Conservation (phyloP, 2,329 filamentous ascomycete genomes). For the Dactylellina parvicollis region DNA sequence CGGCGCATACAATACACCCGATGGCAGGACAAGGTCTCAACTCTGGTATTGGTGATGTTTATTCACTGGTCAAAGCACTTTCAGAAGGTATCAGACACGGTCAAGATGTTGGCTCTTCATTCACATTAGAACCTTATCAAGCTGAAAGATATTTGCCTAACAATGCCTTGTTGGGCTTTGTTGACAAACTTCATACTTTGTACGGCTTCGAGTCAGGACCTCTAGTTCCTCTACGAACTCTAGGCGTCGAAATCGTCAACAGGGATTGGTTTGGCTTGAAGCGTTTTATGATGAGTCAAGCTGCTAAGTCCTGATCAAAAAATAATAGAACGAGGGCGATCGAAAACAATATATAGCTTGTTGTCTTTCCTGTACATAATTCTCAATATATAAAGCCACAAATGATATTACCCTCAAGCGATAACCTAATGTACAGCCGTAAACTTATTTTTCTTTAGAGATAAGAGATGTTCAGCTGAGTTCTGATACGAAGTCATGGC, state of each 20-base stretch:
- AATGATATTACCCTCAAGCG: slow-evolving; percentile 37
- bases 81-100: slow-evolving; percentile 81
- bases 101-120: slow-evolving; percentile 77
- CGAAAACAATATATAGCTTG: background rate
- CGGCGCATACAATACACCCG: slow-evolving; percentile 93
- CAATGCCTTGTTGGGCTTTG: slow-evolving; percentile 78
- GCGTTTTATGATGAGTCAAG: slow-evolving; percentile 81
- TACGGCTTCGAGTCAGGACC: slow-evolving; percentile 84
- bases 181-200: slow-evolving; percentile 90
- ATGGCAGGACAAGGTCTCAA: slow-evolving; percentile 95
- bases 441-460: slow-evolving; percentile 13
- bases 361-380: slow-evolving; percentile 18
- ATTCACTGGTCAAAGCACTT: slow-evolving; percentile 78
- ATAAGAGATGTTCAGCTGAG: slow-evolving; percentile 40
- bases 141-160: slow-evolving; percentile 84
- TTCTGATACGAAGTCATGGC: slow-evolving; percentile 33
- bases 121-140: slow-evolving; percentile 83
- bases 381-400: slow-evolving; percentile 15
- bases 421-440: slow-evolving; percentile 51
- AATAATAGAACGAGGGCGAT: background rate
- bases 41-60: slow-evolving; percentile 87
- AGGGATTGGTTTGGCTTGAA: slow-evolving; percentile 74
- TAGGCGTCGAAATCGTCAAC: slow-evolving; percentile 51
- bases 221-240: slow-evolving; percentile 75
- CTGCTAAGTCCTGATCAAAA: slow-evolving; percentile 61